Evolutionary conservation across 2,329 filamentous ascomycete genomes (phyloP), one percentile per base, ranked within the genome.

Genomic region (Tolypocladium sp.): DNA sequence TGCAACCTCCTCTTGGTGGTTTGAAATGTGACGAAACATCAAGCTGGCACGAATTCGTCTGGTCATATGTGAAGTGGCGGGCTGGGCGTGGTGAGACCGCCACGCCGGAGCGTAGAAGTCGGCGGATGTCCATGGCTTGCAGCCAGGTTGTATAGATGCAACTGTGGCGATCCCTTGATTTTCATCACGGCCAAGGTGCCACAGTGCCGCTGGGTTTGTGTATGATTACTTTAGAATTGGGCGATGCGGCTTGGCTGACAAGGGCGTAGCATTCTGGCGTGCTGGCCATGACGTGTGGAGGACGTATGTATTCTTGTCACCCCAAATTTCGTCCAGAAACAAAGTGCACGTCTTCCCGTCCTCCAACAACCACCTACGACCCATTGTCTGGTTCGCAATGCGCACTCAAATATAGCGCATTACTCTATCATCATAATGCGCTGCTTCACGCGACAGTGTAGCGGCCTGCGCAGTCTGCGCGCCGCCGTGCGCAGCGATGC

Each of bases 1-100:
- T 73, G 70, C 69, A 67, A 69, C 65, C 71, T 72, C 71, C 72
- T 73, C 74, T 77, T 76, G 76, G 72, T 77, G 75, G 72, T 76
- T 61, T 74, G 70, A 72, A 77, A 78, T 76, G 72, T 73, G 72
- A 77, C 67, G 66, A 56, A 73, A 66, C 70, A 70, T 74, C 71
- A 74, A 73, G 73, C 67, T 69, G 67, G 65, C 66, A 63, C 67
- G 63, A 61, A 53, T 30, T 22, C 20, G 20, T 22, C 5, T 52
- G 49, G 30, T 6, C 30, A n/a, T 35, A 7, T 15, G 49, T 37
- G 49, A 51, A 12, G 27, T n/a, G 17, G 17, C 17, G 15, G 9
- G 27, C 27, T 2, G 41, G 41, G 41, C 3, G n/a, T 42, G 17
- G 15, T 42, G 40, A 42, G 20, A 1, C 20, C 3, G 4, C 8